phyloP scores from a whole-genome alignment of 208 protist species.

The Borovskyia barvae region DNA sequence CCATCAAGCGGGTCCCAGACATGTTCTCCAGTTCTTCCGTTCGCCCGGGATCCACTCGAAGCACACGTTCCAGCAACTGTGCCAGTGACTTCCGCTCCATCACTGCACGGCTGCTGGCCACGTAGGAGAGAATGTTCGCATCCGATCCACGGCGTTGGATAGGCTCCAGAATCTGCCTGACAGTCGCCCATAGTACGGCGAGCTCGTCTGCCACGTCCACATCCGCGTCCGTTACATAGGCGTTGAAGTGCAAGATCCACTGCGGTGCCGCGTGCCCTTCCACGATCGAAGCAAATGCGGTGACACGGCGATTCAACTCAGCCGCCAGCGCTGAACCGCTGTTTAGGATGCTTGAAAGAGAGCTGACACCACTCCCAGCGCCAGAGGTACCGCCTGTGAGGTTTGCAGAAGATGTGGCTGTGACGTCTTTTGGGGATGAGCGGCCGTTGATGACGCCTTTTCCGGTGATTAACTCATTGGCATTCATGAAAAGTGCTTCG shows the following conservation, averaged over 20 bases:
- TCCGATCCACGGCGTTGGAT: conserved; percentile 40
- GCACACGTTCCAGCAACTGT: conserved; percentile 35
- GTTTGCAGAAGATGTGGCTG: too few relatives aligned
- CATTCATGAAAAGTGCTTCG: conserved; percentile 40
- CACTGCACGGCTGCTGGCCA: conserved; percentile 53
- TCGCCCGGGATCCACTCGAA: conserved; percentile 49
- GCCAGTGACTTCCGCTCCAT: conserved; percentile 67
- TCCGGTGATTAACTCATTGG: conserved; percentile 12
- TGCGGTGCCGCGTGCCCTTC: conserved; percentile 43
- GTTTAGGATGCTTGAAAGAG: conserved; percentile 28
- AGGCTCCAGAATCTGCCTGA: conserved; percentile 45
- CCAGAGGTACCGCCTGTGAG: background rate
- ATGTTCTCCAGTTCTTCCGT: conserved; percentile 61
- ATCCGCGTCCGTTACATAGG: conserved; percentile 43
- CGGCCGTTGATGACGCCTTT: background rate
- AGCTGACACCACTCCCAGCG: conserved; percentile 5
- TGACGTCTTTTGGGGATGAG: too few relatives aligned
- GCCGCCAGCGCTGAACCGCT: conserved; percentile 38
- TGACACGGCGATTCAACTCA: conserved; percentile 39
- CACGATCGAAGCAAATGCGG: conserved; percentile 66
- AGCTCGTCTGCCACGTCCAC: conserved; percentile 37
- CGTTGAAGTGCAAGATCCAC: conserved; percentile 54
- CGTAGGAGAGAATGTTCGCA: conserved; percentile 53
- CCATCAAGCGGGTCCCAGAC: conserved; percentile 43
- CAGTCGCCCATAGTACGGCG: conserved; percentile 54